Base-by-base conservation (phyloP, 257 asterid species). In the Apocynum venetum region DNA sequence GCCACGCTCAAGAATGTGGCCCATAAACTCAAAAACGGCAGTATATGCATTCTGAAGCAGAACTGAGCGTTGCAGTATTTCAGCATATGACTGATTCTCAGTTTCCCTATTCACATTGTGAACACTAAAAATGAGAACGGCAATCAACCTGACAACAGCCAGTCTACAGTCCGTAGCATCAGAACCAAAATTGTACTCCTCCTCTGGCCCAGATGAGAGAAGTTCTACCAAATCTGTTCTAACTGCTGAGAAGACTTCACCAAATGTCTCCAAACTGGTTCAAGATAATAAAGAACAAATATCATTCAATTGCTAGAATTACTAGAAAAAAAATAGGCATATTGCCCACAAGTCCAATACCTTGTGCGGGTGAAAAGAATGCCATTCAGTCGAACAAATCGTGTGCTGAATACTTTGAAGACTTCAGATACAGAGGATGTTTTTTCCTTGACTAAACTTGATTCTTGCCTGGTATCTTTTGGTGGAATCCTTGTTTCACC, bases 361-460 rank as follows among this genome's bases (percentile, higher is more conserved):
- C 99, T 95, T 63, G 98, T 95, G 77, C 97, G 96, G 6, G 97
- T 90, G 83, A 93, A 95, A 48, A 95, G 91, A 81, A 95, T 84
- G 60, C 99, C 99, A 83, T 95, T 91, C 51, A 93, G 80, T 83
- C 98, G 88, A 74, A 93, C 89, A 88, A 91, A 93, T 70, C 92
- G 89, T 6, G 90, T 90, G 78, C 81, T 80, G 76, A 95, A 91
- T 60, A 81, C 85, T 83, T 85, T 94, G 73, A 86, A 79, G 70
- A 84, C 79, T 56, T 91, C 95, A n/a, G 83, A 20, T 49, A 70
- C 94, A 97, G 17, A 36, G 49, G 49, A 73, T 38, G 66, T 2
- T n/a, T 36, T 73, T 55, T 73, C 76, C 76, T 53, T 73, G 14
- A 13, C 47, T 38, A 17, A 5, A 53, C 35, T 51, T 41, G 49